Evolutionary conservation across 2,329 filamentous ascomycete genomes (phyloP), one percentile per base, ranked within the genome.

Genomic region (Fusarium succisae): DNA sequence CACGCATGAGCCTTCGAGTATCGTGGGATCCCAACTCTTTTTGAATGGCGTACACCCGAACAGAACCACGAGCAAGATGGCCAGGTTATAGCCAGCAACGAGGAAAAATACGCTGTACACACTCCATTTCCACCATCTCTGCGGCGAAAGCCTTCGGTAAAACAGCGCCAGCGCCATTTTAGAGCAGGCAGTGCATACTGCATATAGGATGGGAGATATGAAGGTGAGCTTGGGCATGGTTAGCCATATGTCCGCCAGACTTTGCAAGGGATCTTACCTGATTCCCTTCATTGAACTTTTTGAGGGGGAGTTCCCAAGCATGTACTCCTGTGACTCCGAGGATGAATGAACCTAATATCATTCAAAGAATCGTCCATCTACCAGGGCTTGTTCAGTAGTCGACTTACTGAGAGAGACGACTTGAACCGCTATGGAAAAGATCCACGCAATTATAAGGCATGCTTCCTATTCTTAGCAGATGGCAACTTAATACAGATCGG

Each of bases 111-210:
- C 75, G 5, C 63, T 47, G 55, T 80, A 82, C 17, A 82, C 78
- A 1, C 77, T 75, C 30, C 75, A 69, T 24, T 79, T 81, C 70
- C 83, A 84, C 75, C 79, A 79, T 12, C 39, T 71, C 24, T 80
- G 78, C 0, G 83, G 82, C 3, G 82, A 83, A 6, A 85, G 75
- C 15, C 78, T 78, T 8, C 79, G 73, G 63, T 84, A 84, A 45
- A 85, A 83, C 10, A 83, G 74, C 22, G 83, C 77, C 15, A 85
- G 78, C 1, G 82, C 80, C 15, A 83, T 48, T 39, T 85, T 85
- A 20, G 82, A 80, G 45, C 80, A 79, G 22, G 79, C 80, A 15
- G 80, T 78, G 28, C 74, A 77, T 24, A 78, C 61, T 20, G 76
- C 71, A 32, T 78, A 78, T 3, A 78, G 50, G 2, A 78, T 66